A percentile compares a stretch with the other conserved stretches of the same genome.
Evolutionary conservation across 345 rosid species (phyloP).

Genomic region (Eucalyptus decipiens): DNA sequence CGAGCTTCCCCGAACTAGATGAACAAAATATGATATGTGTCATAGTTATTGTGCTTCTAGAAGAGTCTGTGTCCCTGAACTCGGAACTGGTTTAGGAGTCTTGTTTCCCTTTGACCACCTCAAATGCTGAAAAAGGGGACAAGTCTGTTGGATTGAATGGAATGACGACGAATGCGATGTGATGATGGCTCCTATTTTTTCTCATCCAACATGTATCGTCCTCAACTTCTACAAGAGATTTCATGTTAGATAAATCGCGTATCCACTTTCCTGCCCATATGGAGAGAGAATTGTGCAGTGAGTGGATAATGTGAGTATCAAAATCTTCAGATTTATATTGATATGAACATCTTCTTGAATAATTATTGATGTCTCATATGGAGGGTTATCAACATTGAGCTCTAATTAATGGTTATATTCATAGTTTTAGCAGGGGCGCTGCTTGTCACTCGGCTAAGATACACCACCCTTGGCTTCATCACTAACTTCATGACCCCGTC

Average conservation of each 20-base stretch:
- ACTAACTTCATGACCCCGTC: background rate
- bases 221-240: background rate
- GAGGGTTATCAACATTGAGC: background rate
- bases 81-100: background rate
- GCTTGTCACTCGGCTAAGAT: background rate
- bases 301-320: background rate
- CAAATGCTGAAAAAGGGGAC: background rate
- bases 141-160: background rate
- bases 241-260: background rate
- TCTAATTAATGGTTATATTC: background rate
- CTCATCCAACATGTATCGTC: background rate
- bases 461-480: background rate
- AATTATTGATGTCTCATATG: background rate
- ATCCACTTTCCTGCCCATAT: background rate
- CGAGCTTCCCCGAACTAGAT: background rate
- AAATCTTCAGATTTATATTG: background rate
- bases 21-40: background rate
- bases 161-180: background rate
- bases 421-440: background rate
- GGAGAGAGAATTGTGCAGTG: background rate
- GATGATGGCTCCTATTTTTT: background rate
- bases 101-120: background rate
- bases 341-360: background rate
- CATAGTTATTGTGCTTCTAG: background rate
- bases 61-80: background rate